Conservation (phyloP, 78 protist genomes). For the Pigoraptor vietnamica region DNA sequence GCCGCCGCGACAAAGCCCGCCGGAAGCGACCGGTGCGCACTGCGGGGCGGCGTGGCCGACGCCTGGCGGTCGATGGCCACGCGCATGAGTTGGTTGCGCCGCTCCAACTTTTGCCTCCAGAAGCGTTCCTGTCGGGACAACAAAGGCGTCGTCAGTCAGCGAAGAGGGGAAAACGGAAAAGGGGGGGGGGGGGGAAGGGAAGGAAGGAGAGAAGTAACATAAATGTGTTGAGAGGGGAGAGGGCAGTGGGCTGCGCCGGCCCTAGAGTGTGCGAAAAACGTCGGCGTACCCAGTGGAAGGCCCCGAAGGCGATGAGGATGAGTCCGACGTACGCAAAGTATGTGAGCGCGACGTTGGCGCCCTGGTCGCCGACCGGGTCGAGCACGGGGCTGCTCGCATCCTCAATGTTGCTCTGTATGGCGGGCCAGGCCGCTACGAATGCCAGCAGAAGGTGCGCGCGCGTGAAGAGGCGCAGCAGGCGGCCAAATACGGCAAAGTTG, state of each 20-base stretch:
- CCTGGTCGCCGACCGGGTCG: background rate
- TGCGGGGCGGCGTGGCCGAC: background rate
- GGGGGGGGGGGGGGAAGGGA: too few relatives aligned
- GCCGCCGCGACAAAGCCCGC: background rate
- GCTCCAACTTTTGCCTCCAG: background rate
- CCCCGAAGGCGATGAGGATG: background rate
- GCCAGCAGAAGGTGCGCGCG: background rate
- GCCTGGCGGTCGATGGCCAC: background rate
- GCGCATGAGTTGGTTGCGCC: background rate
- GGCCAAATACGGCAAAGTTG: background rate
- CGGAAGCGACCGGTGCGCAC: background rate
- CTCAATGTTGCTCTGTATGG: background rate
- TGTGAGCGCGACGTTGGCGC: background rate
- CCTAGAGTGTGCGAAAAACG: too few relatives aligned
- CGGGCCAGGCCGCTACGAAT: background rate
- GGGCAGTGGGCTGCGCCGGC: too few relatives aligned
- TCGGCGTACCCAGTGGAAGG: background rate
- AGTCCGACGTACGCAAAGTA: background rate
- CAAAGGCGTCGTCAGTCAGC: too few relatives aligned
- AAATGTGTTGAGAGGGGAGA: too few relatives aligned
- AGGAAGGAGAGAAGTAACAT: background rate
- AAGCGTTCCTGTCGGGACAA: background rate
- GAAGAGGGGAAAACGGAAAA: too few relatives aligned
- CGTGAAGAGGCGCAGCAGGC: background rate
- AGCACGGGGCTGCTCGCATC: background rate